Percentiles rank a stretch among this genome's conserved stretches.
phyloP scores from a whole-genome alignment of 345 rosid genomes.

The Jatropha curcas region DNA sequence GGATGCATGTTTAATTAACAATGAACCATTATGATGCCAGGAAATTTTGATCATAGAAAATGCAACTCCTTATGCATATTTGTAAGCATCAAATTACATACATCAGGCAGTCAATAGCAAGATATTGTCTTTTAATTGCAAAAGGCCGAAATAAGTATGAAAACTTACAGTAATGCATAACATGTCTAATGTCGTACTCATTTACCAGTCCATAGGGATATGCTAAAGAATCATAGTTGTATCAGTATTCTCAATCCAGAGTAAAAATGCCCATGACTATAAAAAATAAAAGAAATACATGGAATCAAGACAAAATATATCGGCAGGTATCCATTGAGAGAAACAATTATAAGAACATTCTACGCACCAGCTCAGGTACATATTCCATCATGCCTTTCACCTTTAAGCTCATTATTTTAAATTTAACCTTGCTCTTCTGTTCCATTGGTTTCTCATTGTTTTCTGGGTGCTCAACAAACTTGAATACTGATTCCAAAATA shows the following conservation, averaged over 20 bases:
- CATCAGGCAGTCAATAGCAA: neutral
- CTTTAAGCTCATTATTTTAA: slow-evolving; percentile 93
- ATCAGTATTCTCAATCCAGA: neutral
- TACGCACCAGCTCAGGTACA: slow-evolving; percentile 93
- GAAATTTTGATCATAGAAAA: neutral
- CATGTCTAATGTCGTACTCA: neutral
- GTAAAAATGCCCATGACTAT: neutral
- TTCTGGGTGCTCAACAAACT: slow-evolving; percentile 94
- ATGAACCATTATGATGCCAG: neutral
- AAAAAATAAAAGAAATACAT: neutral
- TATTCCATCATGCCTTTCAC: slow-evolving; percentile 84
- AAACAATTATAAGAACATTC: slow-evolving; percentile 4
- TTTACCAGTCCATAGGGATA: neutral
- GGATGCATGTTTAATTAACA: neutral
- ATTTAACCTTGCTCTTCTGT: slow-evolving; percentile 85
- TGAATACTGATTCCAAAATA: slow-evolving; percentile 60
- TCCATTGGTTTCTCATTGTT: slow-evolving; percentile 92
- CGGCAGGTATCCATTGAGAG: neutral
- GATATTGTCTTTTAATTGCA: neutral
- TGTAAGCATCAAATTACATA: neutral
- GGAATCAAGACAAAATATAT: neutral
- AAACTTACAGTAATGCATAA: neutral
- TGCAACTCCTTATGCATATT: neutral
- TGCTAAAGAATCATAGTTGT: neutral
- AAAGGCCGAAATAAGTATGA: neutral